Evolutionary conservation across 2,329 filamentous ascomycete species (phyloP), one percentile per base, ranked within the genome.

Genomic region (Cordyceps farinosa): DNA sequence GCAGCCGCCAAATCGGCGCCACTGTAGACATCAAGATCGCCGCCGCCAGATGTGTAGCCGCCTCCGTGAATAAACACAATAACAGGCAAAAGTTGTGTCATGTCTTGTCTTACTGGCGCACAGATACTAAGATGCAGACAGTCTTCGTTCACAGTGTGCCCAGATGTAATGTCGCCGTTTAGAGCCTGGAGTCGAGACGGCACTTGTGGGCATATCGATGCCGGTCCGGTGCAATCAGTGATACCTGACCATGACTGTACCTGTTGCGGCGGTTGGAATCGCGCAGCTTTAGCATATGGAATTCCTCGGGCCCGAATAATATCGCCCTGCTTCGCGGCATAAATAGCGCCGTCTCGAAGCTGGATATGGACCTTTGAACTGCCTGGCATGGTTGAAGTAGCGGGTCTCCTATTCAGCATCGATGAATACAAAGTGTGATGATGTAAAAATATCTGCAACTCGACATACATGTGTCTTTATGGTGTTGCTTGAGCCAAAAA

Each of bases 41-140:
- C 66, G 2, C 45, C 62, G 5, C 66, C 68, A 17, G 64, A 65
- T 30, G 59, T 55, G 32, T 69, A 70, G 36, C 63, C 65, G 1
- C 70, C 70, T 9, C 70, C 69, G 47, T 71, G 67, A 22, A 71
- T 65, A 32, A 64, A 71, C 5, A 66, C 67, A 66, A 76, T 70
- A 11, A 75, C 72, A 1, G 73, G 74, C 10, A 57, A 38, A 5
- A 45, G 51, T 1, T 17, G 34, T 5, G 34, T 30, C 13, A 5
- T 11, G 32, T 42, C 10, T 0, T 34, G 52, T 8, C 42, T 61
- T 3, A 30, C 56, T 2, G 66, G 65, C 5, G 66, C 60, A 15
- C 51, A 63, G 15, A 68, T 53, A 11, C 64, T 64, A 7, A 67
- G 55, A 22, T 65, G 56, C 5, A 68, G 65, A 40, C 65, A 66